phyloP scores from a whole-genome alignment of 768 basidiomycete genomes.

The Mrakia blollopis region DNA sequence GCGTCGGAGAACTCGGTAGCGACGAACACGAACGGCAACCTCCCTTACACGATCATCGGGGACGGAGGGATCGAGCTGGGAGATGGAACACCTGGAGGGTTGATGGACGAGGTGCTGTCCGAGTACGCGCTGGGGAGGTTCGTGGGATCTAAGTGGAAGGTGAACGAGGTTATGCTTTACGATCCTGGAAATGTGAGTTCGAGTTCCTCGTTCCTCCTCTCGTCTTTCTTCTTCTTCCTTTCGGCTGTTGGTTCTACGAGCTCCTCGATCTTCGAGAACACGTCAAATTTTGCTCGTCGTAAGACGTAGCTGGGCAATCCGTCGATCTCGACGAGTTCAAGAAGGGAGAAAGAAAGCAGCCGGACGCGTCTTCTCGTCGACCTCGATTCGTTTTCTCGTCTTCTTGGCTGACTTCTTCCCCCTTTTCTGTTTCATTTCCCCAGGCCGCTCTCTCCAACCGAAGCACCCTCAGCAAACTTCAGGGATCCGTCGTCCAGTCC shows the following conservation, averaged over 20 bases:
- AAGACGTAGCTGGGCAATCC: too few species aligned
- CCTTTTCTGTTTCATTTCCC: background rate
- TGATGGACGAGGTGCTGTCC: background rate
- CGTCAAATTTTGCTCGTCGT: too few species aligned
- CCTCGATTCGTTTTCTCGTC: background rate
- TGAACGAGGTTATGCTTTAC: background rate
- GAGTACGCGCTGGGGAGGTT: constrained; percentile 1
- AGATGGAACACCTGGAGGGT: constrained; percentile 17
- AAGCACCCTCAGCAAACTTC: too few species aligned
- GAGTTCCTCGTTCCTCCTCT: background rate
- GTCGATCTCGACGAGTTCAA: too few species aligned
- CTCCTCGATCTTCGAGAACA: too few species aligned
- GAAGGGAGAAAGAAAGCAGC: too few species aligned
- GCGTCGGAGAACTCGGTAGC: background rate
- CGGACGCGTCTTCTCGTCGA: background rate
- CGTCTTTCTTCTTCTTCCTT: too few species aligned
- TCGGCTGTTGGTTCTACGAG: too few species aligned
- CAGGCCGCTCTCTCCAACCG: background rate
- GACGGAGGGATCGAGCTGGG: background rate
- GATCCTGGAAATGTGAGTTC: background rate
- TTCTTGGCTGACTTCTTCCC: too few species aligned
- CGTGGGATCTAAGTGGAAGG: constrained; percentile 18
- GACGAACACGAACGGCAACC: background rate
- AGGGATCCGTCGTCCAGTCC: background rate
- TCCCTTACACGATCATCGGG: too few species aligned